Evolutionary conservation across 176 grass and related monocot genomes (phyloP).

Genomic region (Stipa capillata): DNA sequence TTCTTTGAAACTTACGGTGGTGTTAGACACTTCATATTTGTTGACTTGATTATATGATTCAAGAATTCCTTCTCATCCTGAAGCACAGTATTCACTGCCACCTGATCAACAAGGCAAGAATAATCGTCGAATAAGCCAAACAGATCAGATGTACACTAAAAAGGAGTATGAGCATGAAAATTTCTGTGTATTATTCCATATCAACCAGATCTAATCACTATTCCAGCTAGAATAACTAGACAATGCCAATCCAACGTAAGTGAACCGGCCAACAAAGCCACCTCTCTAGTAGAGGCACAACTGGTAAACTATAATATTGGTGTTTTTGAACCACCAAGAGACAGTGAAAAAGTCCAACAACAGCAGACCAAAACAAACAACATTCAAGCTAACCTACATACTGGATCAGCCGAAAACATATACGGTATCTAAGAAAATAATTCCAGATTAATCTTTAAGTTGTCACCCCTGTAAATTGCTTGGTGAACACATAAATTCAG

Average conservation of each 20-base stretch:
- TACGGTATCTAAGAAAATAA: not conserved
- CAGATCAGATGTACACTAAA: not conserved
- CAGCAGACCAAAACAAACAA: not conserved
- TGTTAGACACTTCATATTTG: too few relatives aligned
- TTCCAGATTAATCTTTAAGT: not conserved
- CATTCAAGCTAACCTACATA: not conserved
- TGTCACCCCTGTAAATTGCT: not conserved
- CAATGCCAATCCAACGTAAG: not conserved
- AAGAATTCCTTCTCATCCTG: too few relatives aligned
- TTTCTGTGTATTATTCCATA: not conserved
- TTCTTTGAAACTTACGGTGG: too few relatives aligned
- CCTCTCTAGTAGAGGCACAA: not conserved
- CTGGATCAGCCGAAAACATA: not conserved
- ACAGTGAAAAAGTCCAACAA: not conserved
- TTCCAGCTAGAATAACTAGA: not conserved
- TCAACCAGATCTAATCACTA: not conserved
- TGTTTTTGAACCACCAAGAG: not conserved
- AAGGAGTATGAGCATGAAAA: not conserved
- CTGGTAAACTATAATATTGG: not conserved
- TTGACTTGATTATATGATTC: too few relatives aligned
- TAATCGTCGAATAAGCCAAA: not conserved
- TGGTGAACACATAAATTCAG: not conserved
- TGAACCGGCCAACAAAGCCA: not conserved
- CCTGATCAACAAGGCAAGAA: too few relatives aligned
- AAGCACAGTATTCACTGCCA: too few relatives aligned